Evolutionary conservation across 1,139 yeast species (phyloP).

Genomic region (Suhomyces chickasaworum): DNA sequence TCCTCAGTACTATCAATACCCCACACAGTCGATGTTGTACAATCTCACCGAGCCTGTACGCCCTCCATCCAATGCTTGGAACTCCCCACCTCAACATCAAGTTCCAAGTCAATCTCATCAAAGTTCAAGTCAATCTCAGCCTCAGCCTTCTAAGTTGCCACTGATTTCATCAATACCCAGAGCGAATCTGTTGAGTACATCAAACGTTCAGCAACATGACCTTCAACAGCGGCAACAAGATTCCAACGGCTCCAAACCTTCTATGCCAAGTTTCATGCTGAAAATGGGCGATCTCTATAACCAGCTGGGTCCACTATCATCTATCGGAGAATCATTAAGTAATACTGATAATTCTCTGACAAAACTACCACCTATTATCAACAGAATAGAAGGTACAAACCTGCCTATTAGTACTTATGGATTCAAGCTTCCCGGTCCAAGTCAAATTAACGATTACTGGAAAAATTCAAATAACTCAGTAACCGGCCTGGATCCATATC

Average conservation of each 20-base stretch:
- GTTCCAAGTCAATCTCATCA: too few relatives aligned
- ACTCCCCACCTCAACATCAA: too few relatives aligned
- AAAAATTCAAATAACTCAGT: neutral
- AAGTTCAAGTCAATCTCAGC: too few relatives aligned
- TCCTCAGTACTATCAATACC: constrained; percentile 28
- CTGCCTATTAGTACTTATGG: neutral
- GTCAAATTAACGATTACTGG: constrained; percentile 12
- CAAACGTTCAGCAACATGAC: constrained; percentile 18
- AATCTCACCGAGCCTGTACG: constrained; percentile 5
- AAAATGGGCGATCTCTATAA: neutral
- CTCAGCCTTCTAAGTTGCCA: neutral
- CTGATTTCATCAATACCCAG: neutral
- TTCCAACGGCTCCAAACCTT: neutral
- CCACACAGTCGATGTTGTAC: constrained; percentile 27
- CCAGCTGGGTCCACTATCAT: constrained; percentile 9
- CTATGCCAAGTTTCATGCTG: neutral
- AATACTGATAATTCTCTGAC: constrained; percentile 2
- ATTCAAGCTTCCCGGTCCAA: constrained; percentile 15
- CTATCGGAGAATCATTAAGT: constrained; percentile 12
- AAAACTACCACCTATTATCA: constrained; percentile 11
- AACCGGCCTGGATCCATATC: constrained; percentile 3
- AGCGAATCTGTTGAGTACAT: constrained; percentile 5
- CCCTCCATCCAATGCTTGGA: neutral
- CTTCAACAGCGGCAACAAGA: constrained; percentile 5
- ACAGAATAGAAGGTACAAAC: neutral